Evolutionary conservation across 2,329 filamentous ascomycete genomes (phyloP).

Genomic region (Hypocreales sp.): DNA sequence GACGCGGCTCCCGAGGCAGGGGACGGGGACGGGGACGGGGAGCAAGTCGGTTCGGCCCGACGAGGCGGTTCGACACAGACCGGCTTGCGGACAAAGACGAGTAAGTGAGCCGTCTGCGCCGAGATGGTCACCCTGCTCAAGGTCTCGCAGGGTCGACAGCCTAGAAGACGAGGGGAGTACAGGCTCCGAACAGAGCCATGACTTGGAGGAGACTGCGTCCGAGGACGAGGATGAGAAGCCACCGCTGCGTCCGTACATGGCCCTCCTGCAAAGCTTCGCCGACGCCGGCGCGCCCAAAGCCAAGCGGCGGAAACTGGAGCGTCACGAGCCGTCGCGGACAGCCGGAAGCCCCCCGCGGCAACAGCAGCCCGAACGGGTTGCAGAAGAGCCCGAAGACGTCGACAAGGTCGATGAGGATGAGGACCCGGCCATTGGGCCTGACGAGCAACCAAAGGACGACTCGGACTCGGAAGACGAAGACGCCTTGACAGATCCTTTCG

Average conservation of each 20-base stretch:
- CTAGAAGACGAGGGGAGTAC: too few species aligned
- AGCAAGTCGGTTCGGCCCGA: conserved; percentile 20
- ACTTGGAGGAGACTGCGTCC: conserved; percentile 16
- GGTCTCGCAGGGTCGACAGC: too few species aligned
- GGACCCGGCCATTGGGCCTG: conserved; percentile 4
- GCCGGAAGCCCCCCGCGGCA: conserved; percentile 6
- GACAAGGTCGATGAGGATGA: conserved; percentile 11
- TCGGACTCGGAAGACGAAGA: conserved; percentile 34
- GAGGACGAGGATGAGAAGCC: conserved; percentile 29
- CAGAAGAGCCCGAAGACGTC: conserved; percentile 15
- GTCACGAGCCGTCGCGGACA: conserved; percentile 11
- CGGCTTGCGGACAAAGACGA: conserved; percentile 20
- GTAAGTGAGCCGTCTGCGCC: too few species aligned
- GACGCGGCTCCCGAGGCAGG: conserved; percentile 14
- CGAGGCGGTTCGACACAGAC: conserved; percentile 19
- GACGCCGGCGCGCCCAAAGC: conserved; percentile 27
- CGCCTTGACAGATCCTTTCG: conserved; percentile 55
- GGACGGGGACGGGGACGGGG: conserved; percentile 11
- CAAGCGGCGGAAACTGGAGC: conserved; percentile 43
- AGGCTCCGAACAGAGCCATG: conserved; percentile 9
- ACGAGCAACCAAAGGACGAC: conserved; percentile 16
- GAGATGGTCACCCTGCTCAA: neutral
- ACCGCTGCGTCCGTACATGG: conserved; percentile 34
- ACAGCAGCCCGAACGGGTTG: conserved; percentile 23
- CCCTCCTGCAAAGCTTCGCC: conserved; percentile 41